Evolutionary conservation across 2,329 filamentous ascomycete species (phyloP).

Genomic region (Sporothrix luriei): DNA sequence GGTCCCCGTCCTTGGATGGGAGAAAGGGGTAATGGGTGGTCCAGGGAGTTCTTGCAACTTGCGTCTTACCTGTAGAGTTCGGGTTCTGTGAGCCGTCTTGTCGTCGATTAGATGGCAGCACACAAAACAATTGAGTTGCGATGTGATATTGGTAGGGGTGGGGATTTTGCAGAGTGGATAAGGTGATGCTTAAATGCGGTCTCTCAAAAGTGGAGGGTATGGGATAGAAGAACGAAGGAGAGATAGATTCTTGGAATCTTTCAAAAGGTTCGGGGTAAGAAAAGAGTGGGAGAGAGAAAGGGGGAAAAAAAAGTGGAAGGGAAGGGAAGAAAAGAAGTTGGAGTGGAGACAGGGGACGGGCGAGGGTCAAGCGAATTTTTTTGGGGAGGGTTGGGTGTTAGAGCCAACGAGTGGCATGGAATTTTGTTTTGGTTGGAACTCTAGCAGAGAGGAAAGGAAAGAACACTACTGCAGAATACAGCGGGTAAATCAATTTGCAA

Average conservation of each 20-base stretch:
- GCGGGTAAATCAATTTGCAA: slow-evolving; percentile 1
- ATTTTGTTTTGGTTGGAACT: slow-evolving; percentile 27
- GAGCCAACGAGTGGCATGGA: slow-evolving; percentile 20
- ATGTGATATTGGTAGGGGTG: slow-evolving; percentile 34
- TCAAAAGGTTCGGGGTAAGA: slow-evolving; percentile 26
- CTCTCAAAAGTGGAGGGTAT: slow-evolving; percentile 36
- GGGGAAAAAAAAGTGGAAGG: slow-evolving; percentile 34
- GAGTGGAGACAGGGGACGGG: slow-evolving; percentile 37
- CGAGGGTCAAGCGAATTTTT: slow-evolving; percentile 16
- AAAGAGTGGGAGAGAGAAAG: slow-evolving; percentile 29
- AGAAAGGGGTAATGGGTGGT: neutral
- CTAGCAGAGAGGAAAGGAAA: slow-evolving; percentile 6
- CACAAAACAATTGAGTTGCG: slow-evolving; percentile 28
- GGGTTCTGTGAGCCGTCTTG: slow-evolving; percentile 30
- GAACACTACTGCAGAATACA: slow-evolving; percentile 19
- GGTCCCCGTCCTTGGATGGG: neutral
- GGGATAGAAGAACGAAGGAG: slow-evolving; percentile 32
- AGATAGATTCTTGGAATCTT: slow-evolving; percentile 29
- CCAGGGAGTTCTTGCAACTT: neutral
- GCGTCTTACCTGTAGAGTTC: slow-evolving; percentile 28
- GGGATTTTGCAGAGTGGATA: slow-evolving; percentile 37
- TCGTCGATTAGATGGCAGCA: slow-evolving; percentile 30
- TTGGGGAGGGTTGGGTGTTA: slow-evolving; percentile 30
- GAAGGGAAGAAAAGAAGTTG: slow-evolving; percentile 35
- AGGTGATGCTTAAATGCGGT: slow-evolving; percentile 37